Percentiles rank a stretch among this genome's conserved stretches.
Conservation (phyloP, 2,329 filamentous ascomycete genomes). For the Neonectria magnoliae region DNA sequence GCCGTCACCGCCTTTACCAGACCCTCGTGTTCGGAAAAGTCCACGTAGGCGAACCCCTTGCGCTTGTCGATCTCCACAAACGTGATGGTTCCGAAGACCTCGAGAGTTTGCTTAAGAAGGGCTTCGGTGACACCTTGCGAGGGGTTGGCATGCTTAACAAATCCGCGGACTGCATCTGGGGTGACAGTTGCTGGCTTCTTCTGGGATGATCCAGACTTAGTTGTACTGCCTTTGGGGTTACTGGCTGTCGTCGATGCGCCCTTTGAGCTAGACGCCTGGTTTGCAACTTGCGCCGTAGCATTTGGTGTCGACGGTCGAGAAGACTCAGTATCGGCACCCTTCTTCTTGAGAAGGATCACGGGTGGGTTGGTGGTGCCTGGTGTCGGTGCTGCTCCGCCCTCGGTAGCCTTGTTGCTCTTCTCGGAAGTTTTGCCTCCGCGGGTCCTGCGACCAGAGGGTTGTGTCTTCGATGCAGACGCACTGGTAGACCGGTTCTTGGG, state of each 20-base stretch:
- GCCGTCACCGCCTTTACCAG: slow-evolving; percentile 83
- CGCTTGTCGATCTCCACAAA: slow-evolving; percentile 93
- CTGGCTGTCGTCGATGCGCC: slow-evolving; percentile 28
- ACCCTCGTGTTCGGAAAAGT: slow-evolving; percentile 79
- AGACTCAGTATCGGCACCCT: slow-evolving; percentile 39
- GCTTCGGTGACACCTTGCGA: slow-evolving; percentile 92
- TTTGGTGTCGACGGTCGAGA: slow-evolving; percentile 38
- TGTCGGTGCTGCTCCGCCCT: slow-evolving; percentile 24
- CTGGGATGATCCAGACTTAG: slow-evolving; percentile 43
- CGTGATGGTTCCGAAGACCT: slow-evolving; percentile 76
- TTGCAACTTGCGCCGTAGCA: slow-evolving; percentile 39
- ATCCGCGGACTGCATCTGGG: slow-evolving; percentile 70
- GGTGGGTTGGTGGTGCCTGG: slow-evolving; percentile 46
- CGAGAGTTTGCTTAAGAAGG: slow-evolving; percentile 78
- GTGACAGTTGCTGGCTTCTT: slow-evolving; percentile 47
- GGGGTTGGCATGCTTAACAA: slow-evolving; percentile 84
- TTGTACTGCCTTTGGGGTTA: slow-evolving; percentile 32
- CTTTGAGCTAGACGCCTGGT: slow-evolving; percentile 45
- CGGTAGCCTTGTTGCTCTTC: slow-evolving; percentile 49
- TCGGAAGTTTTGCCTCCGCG: slow-evolving; percentile 52
- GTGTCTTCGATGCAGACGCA: slow-evolving; percentile 40
- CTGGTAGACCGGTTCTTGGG: slow-evolving; percentile 37
- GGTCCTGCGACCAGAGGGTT: slow-evolving; percentile 43
- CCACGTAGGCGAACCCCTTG: slow-evolving; percentile 93
- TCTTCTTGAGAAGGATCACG: slow-evolving; percentile 56